Base-by-base conservation (phyloP, 331 rosid genomes). In the Quercus tomentella region DNA sequence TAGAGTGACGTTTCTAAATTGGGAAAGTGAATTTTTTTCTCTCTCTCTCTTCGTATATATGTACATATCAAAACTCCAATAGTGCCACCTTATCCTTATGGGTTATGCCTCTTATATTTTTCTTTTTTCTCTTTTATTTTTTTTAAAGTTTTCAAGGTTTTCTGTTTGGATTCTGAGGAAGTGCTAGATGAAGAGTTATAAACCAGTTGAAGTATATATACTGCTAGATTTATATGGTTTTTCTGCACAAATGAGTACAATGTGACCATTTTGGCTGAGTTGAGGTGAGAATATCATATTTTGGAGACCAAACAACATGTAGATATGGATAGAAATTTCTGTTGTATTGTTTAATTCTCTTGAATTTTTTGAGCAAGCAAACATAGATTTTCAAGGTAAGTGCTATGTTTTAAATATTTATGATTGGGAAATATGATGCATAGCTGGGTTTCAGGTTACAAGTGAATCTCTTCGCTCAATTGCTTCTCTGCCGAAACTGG, bases 401-500 rank as follows among this genome's bases (percentile, higher is more conserved):
- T 77, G 45, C 65, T 35, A 37, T 55, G 55, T 41, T 56, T 65
- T 77, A 35, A 60, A 45, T 35, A 37, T 66, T 35, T 62, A 28
- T 56, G 54, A 70, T 67, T 22, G 61, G 63, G 74, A 43, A 84
- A 72, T 56, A 70, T 41, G 77, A 41, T 35, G 56, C 76, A 49
- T 60, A 33, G 33, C 35, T 35, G 76, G 73, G 22, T 73, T 69
- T 31, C 76, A 90, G 92, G 81, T 90, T 58, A 88, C 91, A 20
- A 80, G 85, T 6, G 88, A 88, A 82, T 87, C 94, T 62, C 75
- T 90, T 58, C 75, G 84, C 54, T 85, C 94, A 37, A 61, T 90
- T 77, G 91, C 92, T 85, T 85, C 91, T 76, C 79, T 90, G 76
- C 83, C 71, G 45, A 87, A 76, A 80, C 87, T 90, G 61, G 94